phyloP scores from a whole-genome alignment of 1,284 basidiomycete genomes.

The Mycosarcoma maydis region DNA sequence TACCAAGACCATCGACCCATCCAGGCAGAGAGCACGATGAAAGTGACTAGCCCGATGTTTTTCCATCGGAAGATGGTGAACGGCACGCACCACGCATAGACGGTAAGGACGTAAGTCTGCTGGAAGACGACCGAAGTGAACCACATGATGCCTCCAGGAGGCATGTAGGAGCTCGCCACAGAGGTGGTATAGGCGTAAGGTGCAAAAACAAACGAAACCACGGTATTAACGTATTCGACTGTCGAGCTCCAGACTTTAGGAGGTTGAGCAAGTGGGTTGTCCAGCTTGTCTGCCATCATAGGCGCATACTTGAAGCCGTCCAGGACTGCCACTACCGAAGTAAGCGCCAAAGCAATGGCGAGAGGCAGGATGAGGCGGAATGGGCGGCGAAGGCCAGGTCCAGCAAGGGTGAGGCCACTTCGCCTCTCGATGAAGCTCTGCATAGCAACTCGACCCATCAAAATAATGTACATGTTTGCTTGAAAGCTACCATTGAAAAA shows the following conservation, averaged over 20 bases:
- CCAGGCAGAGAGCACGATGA: constrained; percentile 49
- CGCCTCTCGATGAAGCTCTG: constrained; percentile 54
- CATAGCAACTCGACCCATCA: constrained; percentile 46
- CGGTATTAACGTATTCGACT: constrained; percentile 51
- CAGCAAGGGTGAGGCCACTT: constrained; percentile 42
- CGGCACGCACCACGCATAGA: constrained; percentile 54
- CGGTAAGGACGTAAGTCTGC: constrained; percentile 52
- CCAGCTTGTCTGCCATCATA: constrained; percentile 24
- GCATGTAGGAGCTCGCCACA: constrained; percentile 46
- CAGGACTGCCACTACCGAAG: constrained; percentile 32
- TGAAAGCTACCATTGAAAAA: constrained; percentile 54
- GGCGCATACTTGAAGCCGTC: constrained; percentile 46
- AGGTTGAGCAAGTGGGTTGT: constrained; percentile 47
- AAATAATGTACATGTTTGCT: constrained; percentile 53
- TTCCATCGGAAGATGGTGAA: constrained; percentile 52
- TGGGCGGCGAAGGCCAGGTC: constrained; percentile 53
- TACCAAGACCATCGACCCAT: constrained; percentile 59
- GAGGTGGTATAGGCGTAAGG: constrained; percentile 40
- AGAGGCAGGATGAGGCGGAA: constrained; percentile 50
- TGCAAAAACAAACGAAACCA: constrained; percentile 46
- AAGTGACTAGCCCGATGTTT: constrained; percentile 34
- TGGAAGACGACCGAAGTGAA: constrained; percentile 52
- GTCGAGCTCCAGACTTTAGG: constrained; percentile 42
- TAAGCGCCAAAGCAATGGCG: constrained; percentile 45
- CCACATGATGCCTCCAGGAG: constrained; percentile 50